Percentiles rank a stretch among this genome's conserved stretches.
These are phyloP conservation scores for Prinsepia uniflora DNA, from an alignment of 306 rosid species.

Conservation along the genomic window DNA sequence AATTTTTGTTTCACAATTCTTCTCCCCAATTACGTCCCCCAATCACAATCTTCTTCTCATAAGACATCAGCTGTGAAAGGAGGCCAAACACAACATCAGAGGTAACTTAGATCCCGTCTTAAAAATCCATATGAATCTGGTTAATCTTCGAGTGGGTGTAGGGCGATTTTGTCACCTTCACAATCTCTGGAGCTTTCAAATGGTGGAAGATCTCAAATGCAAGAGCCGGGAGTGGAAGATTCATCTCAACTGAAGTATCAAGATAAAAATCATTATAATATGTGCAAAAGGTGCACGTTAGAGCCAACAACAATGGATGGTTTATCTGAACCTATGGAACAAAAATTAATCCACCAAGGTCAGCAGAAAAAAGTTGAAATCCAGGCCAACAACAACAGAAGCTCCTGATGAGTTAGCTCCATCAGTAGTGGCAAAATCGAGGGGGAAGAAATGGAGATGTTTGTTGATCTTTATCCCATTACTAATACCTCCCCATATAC, in stretches of 20 bases:
- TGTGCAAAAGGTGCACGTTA: neutral
- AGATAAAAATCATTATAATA: neutral
- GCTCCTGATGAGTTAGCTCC: neutral
- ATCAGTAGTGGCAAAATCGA: neutral
- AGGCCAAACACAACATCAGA: slow-evolving; percentile 5
- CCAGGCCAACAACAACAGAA: neutral
- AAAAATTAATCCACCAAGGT: neutral
- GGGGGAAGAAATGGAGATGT: slow-evolving; percentile 69
- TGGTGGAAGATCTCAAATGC: neutral
- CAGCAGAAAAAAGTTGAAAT: neutral
- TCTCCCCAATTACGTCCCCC: no score
- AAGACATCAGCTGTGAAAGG: neutral
- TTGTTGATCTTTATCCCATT: slow-evolving; percentile 67
- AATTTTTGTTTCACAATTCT: no score
- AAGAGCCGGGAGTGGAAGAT: neutral
- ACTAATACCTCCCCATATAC: slow-evolving; percentile 61
- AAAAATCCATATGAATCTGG: neutral
- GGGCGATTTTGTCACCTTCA: neutral
- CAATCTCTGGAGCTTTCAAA: neutral
- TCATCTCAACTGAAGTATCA: neutral
- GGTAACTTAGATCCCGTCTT: neutral
- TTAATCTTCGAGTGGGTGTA: neutral
- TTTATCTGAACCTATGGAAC: neutral
- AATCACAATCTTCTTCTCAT: no score
- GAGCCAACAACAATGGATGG: neutral